Evolutionary conservation across 768 basidiomycete genomes (phyloP).

Genomic region (Leccinum uliginosum): DNA sequence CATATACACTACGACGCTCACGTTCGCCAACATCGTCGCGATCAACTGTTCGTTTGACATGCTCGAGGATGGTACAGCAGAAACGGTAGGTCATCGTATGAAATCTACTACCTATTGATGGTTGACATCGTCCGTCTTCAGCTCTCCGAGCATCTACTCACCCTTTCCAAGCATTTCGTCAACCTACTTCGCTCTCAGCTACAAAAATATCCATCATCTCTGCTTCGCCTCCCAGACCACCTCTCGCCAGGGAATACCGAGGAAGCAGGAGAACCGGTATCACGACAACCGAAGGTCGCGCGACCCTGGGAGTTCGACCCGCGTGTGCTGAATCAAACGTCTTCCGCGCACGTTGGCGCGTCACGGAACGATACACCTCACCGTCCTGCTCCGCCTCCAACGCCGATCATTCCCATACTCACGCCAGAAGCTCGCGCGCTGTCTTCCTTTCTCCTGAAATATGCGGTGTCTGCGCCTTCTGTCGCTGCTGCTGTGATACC

Average conservation of each 20-base stretch:
- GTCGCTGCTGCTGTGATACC: neutral
- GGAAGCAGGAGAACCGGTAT: neutral
- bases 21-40: slow-evolving; percentile 71
- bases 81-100: slow-evolving; percentile 34
- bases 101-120: neutral
- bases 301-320: slow-evolving; percentile 8
- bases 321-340: neutral
- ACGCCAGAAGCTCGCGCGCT: slow-evolving; percentile 74
- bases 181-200: slow-evolving; percentile 30
- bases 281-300: neutral
- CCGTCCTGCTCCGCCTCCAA: slow-evolving; percentile 26
- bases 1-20: slow-evolving; percentile 87
- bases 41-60: slow-evolving; percentile 77
- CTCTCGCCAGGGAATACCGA: slow-evolving; percentile 3
- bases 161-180: slow-evolving; percentile 30
- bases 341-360: neutral
- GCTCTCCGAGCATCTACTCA: slow-evolving; percentile 23
- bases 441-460: slow-evolving; percentile 53
- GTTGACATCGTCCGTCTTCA: slow-evolving; percentile 30
- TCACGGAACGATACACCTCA: neutral
- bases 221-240: slow-evolving; percentile 26
- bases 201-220: slow-evolving; percentile 21
- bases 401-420: slow-evolving; percentile 84
- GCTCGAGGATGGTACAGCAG: slow-evolving; percentile 62
- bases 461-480: neutral